Evolutionary conservation across 2,329 filamentous ascomycete genomes (phyloP), one percentile per base, ranked within the genome.

Genomic region (Chaetomiaceae sp.): DNA sequence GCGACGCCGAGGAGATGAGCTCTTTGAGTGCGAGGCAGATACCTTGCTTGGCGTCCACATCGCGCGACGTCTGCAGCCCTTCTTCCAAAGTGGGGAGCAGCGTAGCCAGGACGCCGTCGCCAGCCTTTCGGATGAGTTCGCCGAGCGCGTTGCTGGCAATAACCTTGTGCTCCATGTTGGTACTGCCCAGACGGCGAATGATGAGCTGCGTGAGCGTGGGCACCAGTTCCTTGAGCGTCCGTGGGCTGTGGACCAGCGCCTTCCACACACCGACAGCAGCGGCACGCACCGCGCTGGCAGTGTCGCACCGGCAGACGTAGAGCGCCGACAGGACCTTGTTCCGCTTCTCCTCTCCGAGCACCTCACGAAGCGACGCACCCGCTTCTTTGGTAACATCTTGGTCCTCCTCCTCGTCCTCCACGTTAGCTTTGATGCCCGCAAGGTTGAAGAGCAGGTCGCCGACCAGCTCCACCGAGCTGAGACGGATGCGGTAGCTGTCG

Each of bases 111-210:
- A 98, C 90, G 46, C 88, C 86, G 65, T 98, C 93, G 51, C 94
- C 93, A 60, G 93, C 91, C 68, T 95, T 96, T 60, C 93, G 84
- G 61, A 98, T 97, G 56, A 98, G 81, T 65, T 98, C 93, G 61
- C 93, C 93, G 46, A 98, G 76, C 39, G 93, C 89, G 65, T 97
- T 97, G 65, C 91, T 91, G 56, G 94, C 93, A 73, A 98, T 98
- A 58, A 95, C 86, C 73, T 96, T 97, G 67, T 98, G 93, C 66
- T 98, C 93, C 84, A 95, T 90, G 62, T 96, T 97, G 37, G 90
- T 86, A 65, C 90, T 97, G 52, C 89, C 93, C 57, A 98, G 78
- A 39, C 93, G 86, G 49, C 88, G 83, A 63, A 98, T 97, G 58
- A 98, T 85, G 53, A 98, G 81, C 64, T 96, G 90, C 6, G 89